Conservation (phyloP, 305 asterid species). For the Fraxinus sp. region DNA sequence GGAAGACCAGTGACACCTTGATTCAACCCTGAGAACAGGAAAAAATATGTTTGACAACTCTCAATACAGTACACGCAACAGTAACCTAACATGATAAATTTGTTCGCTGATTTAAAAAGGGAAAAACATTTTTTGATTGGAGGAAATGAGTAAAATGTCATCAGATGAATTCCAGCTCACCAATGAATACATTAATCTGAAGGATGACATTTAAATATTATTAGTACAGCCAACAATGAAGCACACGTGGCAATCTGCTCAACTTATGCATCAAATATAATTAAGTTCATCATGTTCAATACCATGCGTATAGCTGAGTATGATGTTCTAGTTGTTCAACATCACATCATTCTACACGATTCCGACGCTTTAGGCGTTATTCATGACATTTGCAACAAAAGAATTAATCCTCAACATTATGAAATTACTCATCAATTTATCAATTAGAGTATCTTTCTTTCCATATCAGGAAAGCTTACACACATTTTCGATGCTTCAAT, state of each 20-base stretch:
- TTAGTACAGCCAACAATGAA: not conserved
- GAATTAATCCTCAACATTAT: not conserved
- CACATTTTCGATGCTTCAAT: not conserved
- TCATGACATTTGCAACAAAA: not conserved
- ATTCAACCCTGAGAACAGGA: constrained; percentile 59
- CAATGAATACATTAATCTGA: not conserved
- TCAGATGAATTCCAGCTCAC: not conserved
- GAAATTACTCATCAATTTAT: not conserved
- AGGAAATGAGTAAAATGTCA: not conserved
- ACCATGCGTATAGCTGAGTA: not conserved
- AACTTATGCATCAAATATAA: not conserved
- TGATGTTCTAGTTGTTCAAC: not conserved
- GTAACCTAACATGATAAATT: not conserved
- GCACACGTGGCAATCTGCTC: not conserved
- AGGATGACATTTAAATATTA: not conserved
- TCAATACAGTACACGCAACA: constrained; percentile 4
- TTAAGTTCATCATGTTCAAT: not conserved
- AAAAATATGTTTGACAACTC: not conserved
- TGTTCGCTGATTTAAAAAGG: not conserved
- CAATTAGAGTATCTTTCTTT: not conserved
- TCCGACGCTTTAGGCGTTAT: not conserved
- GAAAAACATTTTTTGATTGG: not conserved
- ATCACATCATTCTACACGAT: not conserved
- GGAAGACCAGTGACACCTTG: constrained; percentile 94
- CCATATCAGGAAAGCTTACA: not conserved